Evolutionary conservation across 805 yeast genomes (phyloP), one percentile per base, ranked within the genome.

Genomic region (Ogataea zsoltii): DNA sequence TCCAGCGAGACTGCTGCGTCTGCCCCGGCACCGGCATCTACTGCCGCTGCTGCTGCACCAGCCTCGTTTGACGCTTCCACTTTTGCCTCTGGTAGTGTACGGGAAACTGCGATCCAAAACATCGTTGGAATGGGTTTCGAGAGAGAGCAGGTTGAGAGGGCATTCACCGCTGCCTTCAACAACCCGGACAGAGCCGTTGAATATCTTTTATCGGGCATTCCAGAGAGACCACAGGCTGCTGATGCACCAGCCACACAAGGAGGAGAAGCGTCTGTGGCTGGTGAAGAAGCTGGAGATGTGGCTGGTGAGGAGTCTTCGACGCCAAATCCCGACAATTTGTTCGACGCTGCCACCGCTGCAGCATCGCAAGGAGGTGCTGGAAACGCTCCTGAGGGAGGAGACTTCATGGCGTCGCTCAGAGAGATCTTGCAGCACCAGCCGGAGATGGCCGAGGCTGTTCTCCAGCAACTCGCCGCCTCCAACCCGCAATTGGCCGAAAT

Each of bases 111-210:
- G 28, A 79, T 92, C 46, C 76, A 74, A 48, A 85, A 85, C 62
- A 90, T 94, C 65, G 79, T 90, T 82, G 97, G 88, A 55, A 90
- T 94, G 97, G 99, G 99, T 7, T 94, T 90, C 62, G 88, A 85
- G 41, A 82, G 96, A 57, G 77, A 80, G 14, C 88, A 88, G 62
- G 97, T 89, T 19, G 95, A 88, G 68, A 79, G 82, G 37, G 99
- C 99, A 0, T 71, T 94, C 63, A 82, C 95, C 57, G 96, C 96
- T 13, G 98, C 99, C 1, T 94, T 82, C 71, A 92, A 92, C 70
- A 91, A 94, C 68, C 98, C 99, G 16, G 98, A 92, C 64, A 82
- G 99, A 59, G 99, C 99, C 0, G 98, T 94, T 12, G 99, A 94
- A 65, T 91, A 92, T 65, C 74, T 94, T 41, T 71, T 94, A 53